Evolutionary conservation across 306 rosid species (phyloP), one percentile per base, ranked within the genome.

Genomic region (Cyamopsis tetragonoloba): DNA sequence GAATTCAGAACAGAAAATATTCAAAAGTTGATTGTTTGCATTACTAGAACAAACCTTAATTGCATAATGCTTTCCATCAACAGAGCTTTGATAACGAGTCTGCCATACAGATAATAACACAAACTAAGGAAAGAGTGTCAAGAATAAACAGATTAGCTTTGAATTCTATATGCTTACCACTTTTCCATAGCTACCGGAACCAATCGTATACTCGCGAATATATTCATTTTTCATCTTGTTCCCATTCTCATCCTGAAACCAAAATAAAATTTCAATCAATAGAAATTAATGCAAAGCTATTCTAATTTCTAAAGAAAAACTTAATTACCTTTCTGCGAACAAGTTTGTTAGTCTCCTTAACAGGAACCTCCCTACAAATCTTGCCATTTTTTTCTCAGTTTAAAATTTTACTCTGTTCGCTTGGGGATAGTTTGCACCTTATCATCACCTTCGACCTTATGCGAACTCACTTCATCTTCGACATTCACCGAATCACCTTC

Each of bases 171-270:
- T 30, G 43, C 85, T 69, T 76, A 91, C 99, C 96, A 95, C 99
- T 95, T 95, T 95, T 73, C 96, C 99, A 59, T 95, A 95, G 83
- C 99, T 95, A 48, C 99, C 99, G 13, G 95, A 70, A 51, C 99
- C 99, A 82, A 95, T 95, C 88, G 77, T 95, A 71, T 26, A 85
- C 79, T 88, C 97, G 24, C 96, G 97, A 74, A 95, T 82, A 34
- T 95, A 95, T 60, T 91, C 97, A 81, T 95, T 95, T 71, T 90
- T 76, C 91, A 85, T 91, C 81, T 87, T 95, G 77, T 82, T 86
- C 54, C 99, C 99, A 37, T 86, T 48, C 38, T 90, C 96, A 85
- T 95, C 97, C 99, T 95, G 82, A 64, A 79, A 61, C 28, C 20
- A 18, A 23, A 6, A 37, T 59, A 8, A 41, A 32, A 71, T 13